A percentile compares a stretch with the other conserved stretches of the same genome.
These are phyloP conservation scores for Pneumocystis wakefieldiae DNA, from an alignment of 1,139 yeast genomes.

Conservation along the genomic window DNA sequence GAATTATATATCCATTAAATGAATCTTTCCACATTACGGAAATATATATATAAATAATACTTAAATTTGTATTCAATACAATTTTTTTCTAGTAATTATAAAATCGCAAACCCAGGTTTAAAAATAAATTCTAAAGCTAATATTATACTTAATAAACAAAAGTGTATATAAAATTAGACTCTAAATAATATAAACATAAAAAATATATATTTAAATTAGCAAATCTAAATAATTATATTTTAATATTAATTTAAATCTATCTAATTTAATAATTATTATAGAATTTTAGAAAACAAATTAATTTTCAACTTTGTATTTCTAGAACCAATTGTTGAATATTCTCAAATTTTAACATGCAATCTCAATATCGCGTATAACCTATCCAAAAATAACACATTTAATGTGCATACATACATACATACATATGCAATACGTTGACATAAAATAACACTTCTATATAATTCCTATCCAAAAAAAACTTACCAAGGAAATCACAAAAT, in stretches of 20 bases:
- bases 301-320: background rate
- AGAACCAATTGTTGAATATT: background rate
- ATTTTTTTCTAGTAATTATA: background rate
- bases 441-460: background rate
- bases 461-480: background rate
- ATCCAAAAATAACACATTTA: background rate
- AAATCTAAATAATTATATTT: background rate
- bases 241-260: background rate
- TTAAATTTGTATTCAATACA: background rate
- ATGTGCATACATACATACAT: background rate
- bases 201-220: background rate
- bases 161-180: background rate
- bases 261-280: background rate
- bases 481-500: background rate
- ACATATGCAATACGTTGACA: too few relatives aligned
- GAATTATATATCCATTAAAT: background rate
- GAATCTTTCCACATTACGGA: background rate
- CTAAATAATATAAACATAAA: background rate
- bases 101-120: background rate
- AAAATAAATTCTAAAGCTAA: background rate
- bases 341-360: background rate
- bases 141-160: background rate
- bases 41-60: background rate
- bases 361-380: background rate
- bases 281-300: background rate